Evolutionary conservation across 2,329 filamentous ascomycete species (phyloP).

Genomic region (Fusarium protoensiforme): DNA sequence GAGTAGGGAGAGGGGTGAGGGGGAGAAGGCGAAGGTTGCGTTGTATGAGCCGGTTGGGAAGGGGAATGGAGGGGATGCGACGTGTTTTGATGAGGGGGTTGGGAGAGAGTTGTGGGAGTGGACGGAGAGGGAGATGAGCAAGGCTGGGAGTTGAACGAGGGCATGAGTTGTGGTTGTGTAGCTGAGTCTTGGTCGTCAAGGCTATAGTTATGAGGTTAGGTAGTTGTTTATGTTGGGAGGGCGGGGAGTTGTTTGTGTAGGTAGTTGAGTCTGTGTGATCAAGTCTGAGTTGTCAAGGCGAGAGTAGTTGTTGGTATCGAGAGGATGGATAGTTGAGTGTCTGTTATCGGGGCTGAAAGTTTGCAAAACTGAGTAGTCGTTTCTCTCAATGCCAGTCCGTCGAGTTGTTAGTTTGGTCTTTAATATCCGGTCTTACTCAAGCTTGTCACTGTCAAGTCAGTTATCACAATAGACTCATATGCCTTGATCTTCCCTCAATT

Average conservation of each 20-base stretch:
- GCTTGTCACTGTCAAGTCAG: background rate
- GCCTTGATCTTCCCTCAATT: constrained; percentile 33
- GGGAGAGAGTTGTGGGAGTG: constrained; percentile 53
- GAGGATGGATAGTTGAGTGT: too few species aligned
- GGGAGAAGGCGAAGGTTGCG: constrained; percentile 17
- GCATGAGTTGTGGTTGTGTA: background rate
- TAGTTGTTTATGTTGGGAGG: background rate
- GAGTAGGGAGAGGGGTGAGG: constrained; percentile 22
- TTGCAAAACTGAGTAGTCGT: background rate
- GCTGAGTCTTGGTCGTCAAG: background rate
- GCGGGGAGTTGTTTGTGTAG: background rate
- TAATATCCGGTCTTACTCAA: background rate
- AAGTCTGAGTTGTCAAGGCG: background rate
- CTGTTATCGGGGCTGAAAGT: background rate
- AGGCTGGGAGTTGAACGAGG: constrained; percentile 5
- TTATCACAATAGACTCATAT: background rate
- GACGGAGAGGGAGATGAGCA: constrained; percentile 42
- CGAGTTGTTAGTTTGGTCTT: background rate
- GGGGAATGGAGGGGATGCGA: constrained; percentile 30
- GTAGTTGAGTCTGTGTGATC: background rate
- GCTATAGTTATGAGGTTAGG: background rate
- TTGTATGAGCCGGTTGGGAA: constrained; percentile 46
- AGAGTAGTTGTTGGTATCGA: background rate
- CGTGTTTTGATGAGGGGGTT: constrained; percentile 43
- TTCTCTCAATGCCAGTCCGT: background rate